A percentile compares a stretch with the other conserved stretches of the same genome.
phyloP scores from a whole-genome alignment of 2,329 filamentous ascomycete genomes.

The Alternaria solani region DNA sequence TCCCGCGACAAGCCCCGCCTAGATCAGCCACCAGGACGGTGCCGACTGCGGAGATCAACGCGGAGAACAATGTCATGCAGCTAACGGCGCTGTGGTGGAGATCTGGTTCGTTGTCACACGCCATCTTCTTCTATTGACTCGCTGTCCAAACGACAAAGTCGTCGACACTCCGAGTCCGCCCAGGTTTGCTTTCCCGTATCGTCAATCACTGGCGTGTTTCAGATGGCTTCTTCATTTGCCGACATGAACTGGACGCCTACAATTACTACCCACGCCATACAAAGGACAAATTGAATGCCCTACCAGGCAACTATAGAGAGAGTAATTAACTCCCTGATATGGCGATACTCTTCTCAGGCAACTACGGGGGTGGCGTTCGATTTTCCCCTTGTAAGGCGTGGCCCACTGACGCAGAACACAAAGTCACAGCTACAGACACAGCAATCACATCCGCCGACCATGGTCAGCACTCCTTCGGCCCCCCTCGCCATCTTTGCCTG shows the following conservation, averaged over 20 bases:
- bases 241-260: constrained; percentile 2
- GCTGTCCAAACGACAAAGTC: not conserved
- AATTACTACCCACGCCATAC: not conserved
- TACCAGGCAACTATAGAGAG: too few species aligned
- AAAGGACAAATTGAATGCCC: too few species aligned
- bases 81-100: constrained; percentile 7
- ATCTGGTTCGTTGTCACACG: constrained; percentile 2
- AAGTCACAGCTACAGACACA: not conserved
- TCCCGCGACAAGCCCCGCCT: constrained; percentile 17
- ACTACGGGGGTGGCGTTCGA: too few species aligned
- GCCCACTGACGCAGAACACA: not conserved
- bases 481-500: not conserved
- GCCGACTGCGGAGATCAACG: constrained; percentile 22
- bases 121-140: not conserved
- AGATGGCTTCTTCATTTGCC: constrained; percentile 6
- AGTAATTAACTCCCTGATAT: too few species aligned
- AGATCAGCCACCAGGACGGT: constrained; percentile 13
- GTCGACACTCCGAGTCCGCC: not conserved
- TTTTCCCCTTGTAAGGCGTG: too few species aligned
- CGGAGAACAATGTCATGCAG: constrained; percentile 16
- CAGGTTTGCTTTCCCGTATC: constrained; percentile 5
- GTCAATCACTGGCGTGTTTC: constrained; percentile 16
- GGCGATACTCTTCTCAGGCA: too few species aligned
- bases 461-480: not conserved
- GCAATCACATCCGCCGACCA: not conserved